A percentile compares a stretch with the other conserved stretches of the same genome.
These are phyloP conservation scores for Colletotrichum karsti DNA, from an alignment of 2,329 filamentous ascomycete genomes.

Conservation along the genomic window DNA sequence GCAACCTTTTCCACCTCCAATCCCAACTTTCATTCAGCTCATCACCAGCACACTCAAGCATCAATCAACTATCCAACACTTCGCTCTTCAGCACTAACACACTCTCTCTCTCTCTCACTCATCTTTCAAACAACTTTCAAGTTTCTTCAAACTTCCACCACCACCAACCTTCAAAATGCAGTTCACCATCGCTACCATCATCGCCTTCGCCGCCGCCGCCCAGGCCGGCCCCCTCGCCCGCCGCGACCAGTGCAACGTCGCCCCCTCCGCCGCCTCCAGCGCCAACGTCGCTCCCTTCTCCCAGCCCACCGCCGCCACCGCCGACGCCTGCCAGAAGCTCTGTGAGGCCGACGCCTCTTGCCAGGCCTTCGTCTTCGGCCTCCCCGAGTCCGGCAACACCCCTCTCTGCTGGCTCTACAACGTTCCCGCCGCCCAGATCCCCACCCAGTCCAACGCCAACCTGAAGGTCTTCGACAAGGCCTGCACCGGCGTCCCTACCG, in stretches of 20 bases:
- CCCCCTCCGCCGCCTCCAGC: not conserved
- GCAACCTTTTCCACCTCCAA: not conserved
- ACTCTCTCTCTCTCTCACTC: not conserved
- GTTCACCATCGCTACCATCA: not conserved
- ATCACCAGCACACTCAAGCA: not conserved
- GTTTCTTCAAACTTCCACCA: not conserved
- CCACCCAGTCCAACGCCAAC: constrained; percentile 10
- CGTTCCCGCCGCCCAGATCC: constrained; percentile 8
- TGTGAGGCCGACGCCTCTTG: constrained; percentile 10
- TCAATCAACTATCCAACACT: not conserved
- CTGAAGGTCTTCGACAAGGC: constrained; percentile 20
- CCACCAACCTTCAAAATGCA: constrained; percentile 3
- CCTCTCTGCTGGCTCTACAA: constrained; percentile 16
- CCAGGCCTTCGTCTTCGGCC: constrained; percentile 12
- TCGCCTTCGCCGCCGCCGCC: constrained; percentile 2
- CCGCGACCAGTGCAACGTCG: not conserved
- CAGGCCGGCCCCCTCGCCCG: not conserved
- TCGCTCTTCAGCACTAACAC: not conserved
- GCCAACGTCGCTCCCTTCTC: not conserved
- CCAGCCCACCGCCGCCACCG: constrained; percentile 11
- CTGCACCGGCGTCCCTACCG: constrained; percentile 8
- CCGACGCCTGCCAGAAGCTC: constrained; percentile 17
- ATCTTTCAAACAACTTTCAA: not conserved
- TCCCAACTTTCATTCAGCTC: not conserved
- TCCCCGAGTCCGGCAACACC: not conserved